phyloP scores from a whole-genome alignment of 176 grass and related monocot species.

The Bothriochloa decipiens region DNA sequence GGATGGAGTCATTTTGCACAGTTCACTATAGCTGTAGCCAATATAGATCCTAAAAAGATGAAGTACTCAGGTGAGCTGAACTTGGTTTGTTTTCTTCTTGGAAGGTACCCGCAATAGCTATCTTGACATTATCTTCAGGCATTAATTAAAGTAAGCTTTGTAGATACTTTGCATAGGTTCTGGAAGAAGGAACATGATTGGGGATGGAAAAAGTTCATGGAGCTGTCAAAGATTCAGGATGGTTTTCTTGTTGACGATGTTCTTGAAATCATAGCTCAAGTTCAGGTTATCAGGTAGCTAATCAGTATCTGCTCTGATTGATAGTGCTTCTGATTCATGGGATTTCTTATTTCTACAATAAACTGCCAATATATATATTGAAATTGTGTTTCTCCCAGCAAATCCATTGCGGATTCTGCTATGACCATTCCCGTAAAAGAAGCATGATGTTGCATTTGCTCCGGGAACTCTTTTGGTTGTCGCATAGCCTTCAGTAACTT shows the following conservation, averaged over 20 bases:
- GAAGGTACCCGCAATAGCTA: conserved; percentile 31
- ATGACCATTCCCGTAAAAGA: neutral
- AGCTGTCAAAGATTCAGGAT: conserved; percentile 91
- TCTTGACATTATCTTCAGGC: conserved; percentile 10
- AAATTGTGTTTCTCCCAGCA: conserved; percentile 32
- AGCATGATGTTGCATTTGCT: neutral
- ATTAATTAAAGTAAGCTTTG: conserved; percentile 61
- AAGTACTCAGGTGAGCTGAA: conserved; percentile 92
- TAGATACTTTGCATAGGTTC: conserved; percentile 97
- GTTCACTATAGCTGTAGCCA: conserved; percentile 96
- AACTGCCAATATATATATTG: conserved; percentile 21
- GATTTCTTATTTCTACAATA: neutral
- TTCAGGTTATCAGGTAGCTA: conserved; percentile 97
- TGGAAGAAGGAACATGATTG: conserved; percentile 99
- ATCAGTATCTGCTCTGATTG: conserved; percentile 32
- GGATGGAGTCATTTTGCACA: conserved; percentile 99
- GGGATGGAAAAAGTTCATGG: conserved; percentile 99
- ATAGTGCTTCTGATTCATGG: conserved; percentile 35
- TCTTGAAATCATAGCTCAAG: conserved; percentile 98
- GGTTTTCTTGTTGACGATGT: conserved; percentile 86
- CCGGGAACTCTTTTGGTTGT: conserved; percentile 11
- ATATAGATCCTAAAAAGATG: conserved; percentile 96
- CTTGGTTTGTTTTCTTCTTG: conserved; percentile 33
- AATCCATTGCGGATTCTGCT: conserved; percentile 14
- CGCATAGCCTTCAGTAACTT: conserved; percentile 1